Evolutionary conservation across 345 rosid species (phyloP).

Genomic region (Bruguiera gymnorhiza): DNA sequence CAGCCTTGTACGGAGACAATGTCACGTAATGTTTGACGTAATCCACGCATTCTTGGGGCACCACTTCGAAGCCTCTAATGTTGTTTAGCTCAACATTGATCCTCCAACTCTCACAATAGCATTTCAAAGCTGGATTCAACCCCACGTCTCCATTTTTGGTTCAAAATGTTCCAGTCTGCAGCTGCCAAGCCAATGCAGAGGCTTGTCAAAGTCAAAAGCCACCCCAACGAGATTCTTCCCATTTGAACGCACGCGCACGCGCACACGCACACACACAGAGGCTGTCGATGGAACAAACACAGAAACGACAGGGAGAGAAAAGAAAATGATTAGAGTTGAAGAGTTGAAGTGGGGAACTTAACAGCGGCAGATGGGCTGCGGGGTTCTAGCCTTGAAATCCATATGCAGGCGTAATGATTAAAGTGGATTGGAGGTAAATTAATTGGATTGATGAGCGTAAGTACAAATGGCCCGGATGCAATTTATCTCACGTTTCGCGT

Average conservation of each 20-base stretch:
- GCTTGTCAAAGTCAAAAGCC: conserved; percentile 32
- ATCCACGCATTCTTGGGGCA: conserved; percentile 63
- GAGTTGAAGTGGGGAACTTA: background rate
- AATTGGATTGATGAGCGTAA: background rate
- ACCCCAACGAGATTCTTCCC: background rate
- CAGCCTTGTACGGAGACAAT: conserved; percentile 54
- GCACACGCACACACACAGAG: background rate
- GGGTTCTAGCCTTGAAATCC: conserved; percentile 11
- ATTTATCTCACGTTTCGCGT: no score
- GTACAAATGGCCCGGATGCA: background rate
- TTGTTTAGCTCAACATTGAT: conserved; percentile 68
- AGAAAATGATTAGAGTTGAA: background rate
- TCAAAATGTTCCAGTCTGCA: conserved; percentile 65
- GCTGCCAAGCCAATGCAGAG: conserved; percentile 32
- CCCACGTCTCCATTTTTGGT: conserved; percentile 23
- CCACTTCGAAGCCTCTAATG: conserved; percentile 53
- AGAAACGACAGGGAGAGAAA: background rate
- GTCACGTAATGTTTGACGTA: conserved; percentile 60
- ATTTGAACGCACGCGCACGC: no score
- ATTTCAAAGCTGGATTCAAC: conserved; percentile 31
- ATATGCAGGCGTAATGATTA: background rate
- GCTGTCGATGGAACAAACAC: no score
- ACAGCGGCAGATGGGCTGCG: conserved; percentile 19
- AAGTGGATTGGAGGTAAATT: background rate
- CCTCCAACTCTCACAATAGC: conserved; percentile 77